Evolutionary conservation across 2,329 filamentous ascomycete genomes (phyloP), one percentile per base, ranked within the genome.

Genomic region (Cytospora chrysosperma): DNA sequence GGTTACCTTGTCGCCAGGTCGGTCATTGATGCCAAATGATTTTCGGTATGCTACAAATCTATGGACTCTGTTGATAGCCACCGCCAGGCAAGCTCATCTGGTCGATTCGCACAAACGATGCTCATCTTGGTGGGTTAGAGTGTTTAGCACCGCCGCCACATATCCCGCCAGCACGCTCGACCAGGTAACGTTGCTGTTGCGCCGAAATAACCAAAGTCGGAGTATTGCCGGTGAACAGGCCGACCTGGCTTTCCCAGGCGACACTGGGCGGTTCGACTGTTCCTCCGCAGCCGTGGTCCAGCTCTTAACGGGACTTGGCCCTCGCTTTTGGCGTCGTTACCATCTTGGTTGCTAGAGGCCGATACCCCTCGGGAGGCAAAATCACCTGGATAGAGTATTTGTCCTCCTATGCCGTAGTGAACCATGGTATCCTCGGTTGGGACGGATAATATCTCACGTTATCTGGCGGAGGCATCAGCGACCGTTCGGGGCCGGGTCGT

Each of bases 141-240:
- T 43, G 43, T 47, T 21, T 4, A 24, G n/a, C 43, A 21, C 43
- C 43, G n/a, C 43, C 12, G 10, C 28, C 43, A 50, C 3, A 32
- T 30, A 26, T 26, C 2, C 57, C 56, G 56, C 2, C 57, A 56
- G 56, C 54, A 63, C 59, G 32, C 34, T n/a, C 28, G 54, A 59
- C 60, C 60, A 62, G 4, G 21, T 27, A n/a, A 8, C 26, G 8
- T 40, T 7, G 17, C 43, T 21, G 17, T 60, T 53, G 37, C n/a
- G 51, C 47, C 4, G 50, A 59, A 49, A 56, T 51, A 7, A 30
- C 43, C 57, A 53, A 21, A 26, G 34, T 30, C 27, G 51, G 34
- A 12, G 26, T 32, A 10, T 43, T 15, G 7, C 21, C 52, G 21
- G 47, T 37, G 24, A 60, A 28, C 50, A 59, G 50, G n/a, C 56